Evolutionary conservation across 495 filamentous ascomycete genomes (phyloP).

Genomic region (Elasticomyces elasticus): DNA sequence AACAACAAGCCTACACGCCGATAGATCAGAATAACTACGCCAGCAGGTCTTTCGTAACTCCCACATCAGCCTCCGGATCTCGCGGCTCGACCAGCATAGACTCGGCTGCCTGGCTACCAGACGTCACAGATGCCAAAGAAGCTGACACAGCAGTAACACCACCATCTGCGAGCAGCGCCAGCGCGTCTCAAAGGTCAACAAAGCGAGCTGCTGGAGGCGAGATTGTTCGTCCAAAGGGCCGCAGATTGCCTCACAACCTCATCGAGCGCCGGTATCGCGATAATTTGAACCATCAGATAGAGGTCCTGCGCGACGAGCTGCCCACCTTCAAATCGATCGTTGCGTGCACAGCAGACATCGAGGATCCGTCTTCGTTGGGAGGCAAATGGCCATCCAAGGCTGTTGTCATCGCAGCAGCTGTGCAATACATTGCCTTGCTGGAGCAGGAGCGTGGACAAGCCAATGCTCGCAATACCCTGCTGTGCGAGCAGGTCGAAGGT

Average conservation of each 20-base stretch:
- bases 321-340: neutral
- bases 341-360: neutral
- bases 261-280: conserved; percentile 9
- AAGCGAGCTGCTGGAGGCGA: neutral
- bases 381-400: conserved; percentile 4
- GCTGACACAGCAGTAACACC: neutral
- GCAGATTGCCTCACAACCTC: conserved; percentile 4
- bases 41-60: neutral
- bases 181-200: neutral
- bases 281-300: conserved; percentile 6
- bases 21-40: neutral
- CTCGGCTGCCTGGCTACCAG: neutral
- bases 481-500: conserved; percentile 8
- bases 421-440: conserved; percentile 6
- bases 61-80: neutral
- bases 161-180: neutral
- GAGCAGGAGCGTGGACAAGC: neutral
- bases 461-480: neutral
- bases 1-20: neutral
- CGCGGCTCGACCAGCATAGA: neutral
- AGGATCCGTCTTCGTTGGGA: neutral
- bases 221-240: neutral
- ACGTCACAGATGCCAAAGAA: neutral
- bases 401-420: neutral
- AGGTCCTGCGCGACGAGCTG: neutral